Percentiles rank a stretch among this genome's conserved stretches.
Conservation (phyloP, 257 asterid species). For the Nicotiana tabacum region DNA sequence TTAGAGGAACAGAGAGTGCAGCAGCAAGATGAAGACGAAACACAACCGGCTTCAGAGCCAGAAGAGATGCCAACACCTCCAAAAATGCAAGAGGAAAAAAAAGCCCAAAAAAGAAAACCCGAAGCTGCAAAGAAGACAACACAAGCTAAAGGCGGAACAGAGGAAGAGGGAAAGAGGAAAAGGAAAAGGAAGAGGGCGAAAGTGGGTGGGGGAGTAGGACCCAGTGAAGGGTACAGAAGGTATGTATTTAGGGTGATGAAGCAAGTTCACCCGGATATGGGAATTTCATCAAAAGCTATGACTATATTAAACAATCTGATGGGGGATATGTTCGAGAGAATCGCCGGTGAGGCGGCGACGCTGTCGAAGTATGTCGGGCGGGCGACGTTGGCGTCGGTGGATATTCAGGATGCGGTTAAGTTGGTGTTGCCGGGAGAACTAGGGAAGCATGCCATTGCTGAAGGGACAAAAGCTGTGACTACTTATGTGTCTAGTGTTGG, state of each 20-base stretch:
- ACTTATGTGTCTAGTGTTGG: slow-evolving; percentile 24
- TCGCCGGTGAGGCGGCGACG: slow-evolving; percentile 61
- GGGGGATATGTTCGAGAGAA: slow-evolving; percentile 71
- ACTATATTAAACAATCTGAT: slow-evolving; percentile 56
- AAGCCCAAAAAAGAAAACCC: slow-evolving; percentile 20
- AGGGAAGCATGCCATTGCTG: slow-evolving; percentile 75
- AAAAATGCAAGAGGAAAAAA: slow-evolving; percentile 2
- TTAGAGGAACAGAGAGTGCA: neutral
- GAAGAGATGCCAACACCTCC: slow-evolving; percentile 30
- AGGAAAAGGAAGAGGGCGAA: slow-evolving; percentile 30
- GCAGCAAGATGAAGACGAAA: slow-evolving; percentile 25
- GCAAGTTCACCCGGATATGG: slow-evolving; percentile 86
- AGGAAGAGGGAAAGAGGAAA: slow-evolving; percentile 7
- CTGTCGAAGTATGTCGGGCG: slow-evolving; percentile 36
- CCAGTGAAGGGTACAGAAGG: slow-evolving; percentile 44
- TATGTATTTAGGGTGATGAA: slow-evolving; percentile 70
- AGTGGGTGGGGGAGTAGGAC: slow-evolving; percentile 26
- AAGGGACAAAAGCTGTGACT: slow-evolving; percentile 65
- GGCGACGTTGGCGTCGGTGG: slow-evolving; percentile 60
- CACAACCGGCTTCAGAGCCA: slow-evolving; percentile 23
- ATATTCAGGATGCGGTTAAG: slow-evolving; percentile 81
- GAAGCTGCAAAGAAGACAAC: slow-evolving; percentile 9
- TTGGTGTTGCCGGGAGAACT: slow-evolving; percentile 78
- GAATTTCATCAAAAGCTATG: slow-evolving; percentile 72
- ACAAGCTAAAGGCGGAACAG: slow-evolving; percentile 4